phyloP scores from a whole-genome alignment of 1,284 basidiomycete genomes.

The Inonotus hispidus region DNA sequence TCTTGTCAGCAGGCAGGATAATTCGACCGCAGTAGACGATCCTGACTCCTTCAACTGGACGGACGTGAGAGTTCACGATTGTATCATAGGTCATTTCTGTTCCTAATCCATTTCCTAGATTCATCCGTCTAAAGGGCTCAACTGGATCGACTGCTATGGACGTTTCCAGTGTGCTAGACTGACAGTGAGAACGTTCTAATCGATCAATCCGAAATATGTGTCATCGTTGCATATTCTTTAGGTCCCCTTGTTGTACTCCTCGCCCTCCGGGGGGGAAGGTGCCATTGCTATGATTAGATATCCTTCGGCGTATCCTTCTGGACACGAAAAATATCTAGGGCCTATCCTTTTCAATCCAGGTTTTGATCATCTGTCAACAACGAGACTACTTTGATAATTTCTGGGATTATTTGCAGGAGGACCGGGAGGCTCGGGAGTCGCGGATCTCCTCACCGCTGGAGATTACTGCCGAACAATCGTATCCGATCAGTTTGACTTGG shows the following conservation, averaged over 20 bases:
- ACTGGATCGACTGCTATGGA: slow-evolving; percentile 8
- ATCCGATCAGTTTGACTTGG: slow-evolving; percentile 29
- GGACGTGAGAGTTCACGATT: not conserved
- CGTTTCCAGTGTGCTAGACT: slow-evolving; percentile 13
- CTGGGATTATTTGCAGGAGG: slow-evolving; percentile 21
- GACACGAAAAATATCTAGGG: slow-evolving; percentile 25
- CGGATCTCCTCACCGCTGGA: slow-evolving; percentile 10
- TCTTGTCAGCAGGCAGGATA: not conserved
- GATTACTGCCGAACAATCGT: slow-evolving; percentile 17
- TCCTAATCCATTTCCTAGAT: not conserved
- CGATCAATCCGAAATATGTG: not conserved
- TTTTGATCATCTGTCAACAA: not conserved
- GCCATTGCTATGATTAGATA: slow-evolving; percentile 28
- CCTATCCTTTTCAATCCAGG: slow-evolving; percentile 33
- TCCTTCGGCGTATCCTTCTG: slow-evolving; percentile 22
- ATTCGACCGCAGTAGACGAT: not conserved
- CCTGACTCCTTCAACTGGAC: not conserved
- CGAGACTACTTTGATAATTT: not conserved
- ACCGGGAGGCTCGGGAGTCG: slow-evolving; percentile 30
- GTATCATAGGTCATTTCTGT: too few relatives aligned
- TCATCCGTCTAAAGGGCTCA: slow-evolving; percentile 5
- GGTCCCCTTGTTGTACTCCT: slow-evolving; percentile 30
- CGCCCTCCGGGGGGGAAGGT: slow-evolving; percentile 24
- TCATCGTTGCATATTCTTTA: slow-evolving; percentile 4
- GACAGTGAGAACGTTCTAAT: not conserved